These are phyloP conservation scores for Stereum hirsutum DNA, from an alignment of 1,284 basidiomycete genomes.

Conservation along the genomic window DNA sequence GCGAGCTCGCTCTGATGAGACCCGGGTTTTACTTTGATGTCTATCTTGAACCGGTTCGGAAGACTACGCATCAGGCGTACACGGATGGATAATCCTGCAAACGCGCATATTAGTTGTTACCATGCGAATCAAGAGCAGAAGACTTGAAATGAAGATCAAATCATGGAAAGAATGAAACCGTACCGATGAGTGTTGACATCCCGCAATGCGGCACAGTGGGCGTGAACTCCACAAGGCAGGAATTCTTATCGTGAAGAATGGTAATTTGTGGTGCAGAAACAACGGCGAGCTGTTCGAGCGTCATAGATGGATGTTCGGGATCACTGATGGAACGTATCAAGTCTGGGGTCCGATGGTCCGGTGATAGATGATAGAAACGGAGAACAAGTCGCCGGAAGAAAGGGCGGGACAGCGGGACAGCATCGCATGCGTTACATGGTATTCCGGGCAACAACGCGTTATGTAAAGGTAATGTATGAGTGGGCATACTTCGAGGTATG, in stretches of 20 bases:
- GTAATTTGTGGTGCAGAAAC: constrained; percentile 86
- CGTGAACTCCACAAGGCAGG: constrained; percentile 84
- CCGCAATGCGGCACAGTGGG: constrained; percentile 98
- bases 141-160: neutral
- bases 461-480: accelerated
- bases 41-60: constrained; percentile 90
- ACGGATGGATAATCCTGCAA: constrained; percentile 80
- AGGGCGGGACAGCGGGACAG: neutral
- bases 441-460: neutral
- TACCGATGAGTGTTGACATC: constrained; percentile 96
- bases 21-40: constrained; percentile 88
- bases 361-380: neutral
- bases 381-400: neutral
- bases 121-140: too few relatives aligned
- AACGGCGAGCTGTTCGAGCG: constrained; percentile 94
- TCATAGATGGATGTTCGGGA: constrained; percentile 92
- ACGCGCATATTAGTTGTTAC: too few relatives aligned
- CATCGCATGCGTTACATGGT: neutral
- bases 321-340: constrained; percentile 91
- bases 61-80: constrained; percentile 87
- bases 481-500: too few relatives aligned
- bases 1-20: constrained; percentile 94
- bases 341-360: constrained; percentile 37
- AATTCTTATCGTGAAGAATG: constrained; percentile 49
- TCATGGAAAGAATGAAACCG: constrained; percentile 12